A percentile compares a stretch with the other conserved stretches of the same genome.
These are phyloP conservation scores for Globisporangium ultimum DNA, from an alignment of 352 stramenopile species.

Conservation along the genomic window DNA sequence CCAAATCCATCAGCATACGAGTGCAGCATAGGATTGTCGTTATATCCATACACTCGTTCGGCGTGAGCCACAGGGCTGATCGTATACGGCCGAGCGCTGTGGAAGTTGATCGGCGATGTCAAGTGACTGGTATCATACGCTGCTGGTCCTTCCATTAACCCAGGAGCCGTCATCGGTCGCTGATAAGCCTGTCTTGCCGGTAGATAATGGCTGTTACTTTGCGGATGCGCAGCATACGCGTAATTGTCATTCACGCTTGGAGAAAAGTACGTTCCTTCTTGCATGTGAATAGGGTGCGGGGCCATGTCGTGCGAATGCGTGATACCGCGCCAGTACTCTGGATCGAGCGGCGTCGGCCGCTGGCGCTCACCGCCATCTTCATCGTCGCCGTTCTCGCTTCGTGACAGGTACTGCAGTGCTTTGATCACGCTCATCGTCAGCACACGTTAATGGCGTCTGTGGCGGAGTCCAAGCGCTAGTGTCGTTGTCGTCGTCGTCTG, in stretches of 20 bases:
- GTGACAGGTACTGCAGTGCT: slow-evolving; percentile 38
- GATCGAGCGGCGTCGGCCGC: slow-evolving; percentile 56
- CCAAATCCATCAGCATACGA: slow-evolving; percentile 1
- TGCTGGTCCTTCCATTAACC: not conserved
- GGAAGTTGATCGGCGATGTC: slow-evolving; percentile 22
- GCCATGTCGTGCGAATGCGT: slow-evolving; percentile 47
- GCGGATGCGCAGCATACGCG: slow-evolving; percentile 10
- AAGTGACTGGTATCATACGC: slow-evolving; percentile 19
- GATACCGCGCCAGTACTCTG: slow-evolving; percentile 72
- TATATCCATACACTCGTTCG: slow-evolving; percentile 6
- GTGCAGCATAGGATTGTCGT: slow-evolving; percentile 1
- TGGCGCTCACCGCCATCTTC: slow-evolving; percentile 27
- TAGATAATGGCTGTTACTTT: not conserved
- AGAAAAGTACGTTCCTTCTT: slow-evolving; percentile 1
- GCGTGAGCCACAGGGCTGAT: slow-evolving; percentile 25
- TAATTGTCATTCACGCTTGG: slow-evolving; percentile 6
- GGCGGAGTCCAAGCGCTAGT: no score
- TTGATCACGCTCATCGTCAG: slow-evolving; percentile 23
- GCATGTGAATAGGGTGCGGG: slow-evolving; percentile 4
- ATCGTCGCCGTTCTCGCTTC: slow-evolving; percentile 25
- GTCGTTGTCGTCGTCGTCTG: no score
- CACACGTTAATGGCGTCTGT: no score
- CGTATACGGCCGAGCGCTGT: slow-evolving; percentile 8
- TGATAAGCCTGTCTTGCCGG: slow-evolving; percentile 8
- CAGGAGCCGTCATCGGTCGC: slow-evolving; percentile 23